phyloP scores from a whole-genome alignment of 805 yeast species.

The Candida silvicultrix region DNA sequence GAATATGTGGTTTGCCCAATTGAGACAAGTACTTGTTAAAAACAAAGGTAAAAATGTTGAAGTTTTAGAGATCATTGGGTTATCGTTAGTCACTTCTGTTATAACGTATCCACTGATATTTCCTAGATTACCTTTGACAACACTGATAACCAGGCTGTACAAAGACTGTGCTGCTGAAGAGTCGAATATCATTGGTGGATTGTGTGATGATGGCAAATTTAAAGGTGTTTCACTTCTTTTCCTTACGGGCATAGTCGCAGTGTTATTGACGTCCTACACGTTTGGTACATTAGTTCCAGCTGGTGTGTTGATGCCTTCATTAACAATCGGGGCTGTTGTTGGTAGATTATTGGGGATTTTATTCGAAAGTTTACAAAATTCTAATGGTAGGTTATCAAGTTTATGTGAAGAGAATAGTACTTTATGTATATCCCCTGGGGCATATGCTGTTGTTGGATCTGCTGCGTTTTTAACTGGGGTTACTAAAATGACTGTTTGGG shows the following conservation, averaged over 20 bases:
- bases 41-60: slow-evolving; percentile 24
- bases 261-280: slow-evolving; percentile 57
- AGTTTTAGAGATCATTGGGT: slow-evolving; percentile 39
- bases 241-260: slow-evolving; percentile 36
- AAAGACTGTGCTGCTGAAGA: slow-evolving; percentile 48
- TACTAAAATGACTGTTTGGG: slow-evolving; percentile 72
- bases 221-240: slow-evolving; percentile 8
- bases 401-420: slow-evolving; percentile 37
- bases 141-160: slow-evolving; percentile 54
- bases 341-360: slow-evolving; percentile 53
- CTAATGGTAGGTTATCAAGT: slow-evolving; percentile 27
- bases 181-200: slow-evolving; percentile 21
- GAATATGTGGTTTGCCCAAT: slow-evolving; percentile 37
- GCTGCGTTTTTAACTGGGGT: slow-evolving; percentile 78
- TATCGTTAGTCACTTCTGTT: slow-evolving; percentile 46
- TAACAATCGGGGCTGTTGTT: slow-evolving; percentile 53
- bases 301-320: slow-evolving; percentile 58
- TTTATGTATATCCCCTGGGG: slow-evolving; percentile 73
- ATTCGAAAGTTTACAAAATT: slow-evolving; percentile 40
- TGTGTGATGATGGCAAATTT: slow-evolving; percentile 15
- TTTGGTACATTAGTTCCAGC: slow-evolving; percentile 68
- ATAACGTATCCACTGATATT: slow-evolving; percentile 50
- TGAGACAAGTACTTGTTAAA: slow-evolving; percentile 20
- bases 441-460: slow-evolving; percentile 85
- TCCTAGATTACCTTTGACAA: slow-evolving; percentile 48